Percentiles rank a stretch among this genome's conserved stretches.
phyloP scores from a whole-genome alignment of 2,329 filamentous ascomycete genomes.

The Exophiala sp. region DNA sequence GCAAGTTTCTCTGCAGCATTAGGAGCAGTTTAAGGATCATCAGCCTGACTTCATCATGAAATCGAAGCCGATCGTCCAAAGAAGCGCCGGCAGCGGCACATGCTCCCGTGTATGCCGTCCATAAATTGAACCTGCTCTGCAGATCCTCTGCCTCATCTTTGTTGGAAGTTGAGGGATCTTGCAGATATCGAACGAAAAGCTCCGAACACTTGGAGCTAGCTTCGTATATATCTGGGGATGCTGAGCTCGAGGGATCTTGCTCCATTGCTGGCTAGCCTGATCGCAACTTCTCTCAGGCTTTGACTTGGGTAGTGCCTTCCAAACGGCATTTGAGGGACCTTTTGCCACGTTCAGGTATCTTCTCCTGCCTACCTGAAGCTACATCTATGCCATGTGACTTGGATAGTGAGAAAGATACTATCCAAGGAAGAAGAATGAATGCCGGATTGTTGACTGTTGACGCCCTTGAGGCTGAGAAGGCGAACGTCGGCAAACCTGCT shows the following conservation, averaged over 20 bases:
- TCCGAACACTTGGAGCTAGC: background rate
- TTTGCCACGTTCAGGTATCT: too few species aligned
- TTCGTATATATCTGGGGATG: background rate
- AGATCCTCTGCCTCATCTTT: background rate
- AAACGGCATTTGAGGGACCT: too few species aligned
- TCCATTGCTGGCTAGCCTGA: background rate
- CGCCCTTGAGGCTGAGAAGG: too few species aligned
- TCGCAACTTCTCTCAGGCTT: too few species aligned
- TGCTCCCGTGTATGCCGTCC: conserved; percentile 1
- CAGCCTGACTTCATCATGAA: background rate
- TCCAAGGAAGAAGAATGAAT: too few species aligned
- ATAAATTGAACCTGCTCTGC: background rate
- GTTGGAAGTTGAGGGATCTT: background rate
- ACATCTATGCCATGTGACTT: too few species aligned
- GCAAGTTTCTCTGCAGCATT: conserved; percentile 1
- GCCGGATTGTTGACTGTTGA: too few species aligned
- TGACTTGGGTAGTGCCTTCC: too few species aligned
- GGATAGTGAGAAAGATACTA: too few species aligned
- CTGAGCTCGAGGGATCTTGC: background rate
- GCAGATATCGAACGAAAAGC: background rate
- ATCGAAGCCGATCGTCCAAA: background rate
- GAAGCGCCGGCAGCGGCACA: background rate
- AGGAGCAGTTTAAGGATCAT: background rate
- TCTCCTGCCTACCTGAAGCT: too few species aligned
- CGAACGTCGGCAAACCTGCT: too few species aligned